Base-by-base conservation (phyloP, 495 filamentous ascomycete species). In the Podospora pseudoanserina region DNA sequence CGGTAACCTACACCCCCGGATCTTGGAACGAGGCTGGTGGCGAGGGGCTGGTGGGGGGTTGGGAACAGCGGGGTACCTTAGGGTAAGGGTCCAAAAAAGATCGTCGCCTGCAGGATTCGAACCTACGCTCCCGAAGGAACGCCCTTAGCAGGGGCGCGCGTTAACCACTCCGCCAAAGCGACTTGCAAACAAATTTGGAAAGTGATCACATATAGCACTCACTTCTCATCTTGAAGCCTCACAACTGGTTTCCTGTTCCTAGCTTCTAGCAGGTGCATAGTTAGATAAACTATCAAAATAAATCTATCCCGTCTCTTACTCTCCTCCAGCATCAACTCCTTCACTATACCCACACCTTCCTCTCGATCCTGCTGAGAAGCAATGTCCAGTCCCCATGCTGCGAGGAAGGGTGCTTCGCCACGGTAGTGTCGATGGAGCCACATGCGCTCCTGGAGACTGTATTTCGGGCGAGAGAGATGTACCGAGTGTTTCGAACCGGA, bases 361-460 rank as follows among this genome's bases (percentile, higher is more conserved):
- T 73, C 65, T 9, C 80, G 63, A 5, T 83, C 81, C 0, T 59
- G 70, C 15, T 68, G 65, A 3, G 60, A 73, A 19, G 63, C 44
- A 4, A 79, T 78, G 15, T 81, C 72, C 28, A 83, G 65, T 0
- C 81, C 81, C 81, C 81, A 83, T 0, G 80, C 80, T 27, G 68
- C 62, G 4, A 83, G 67, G 26, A 83, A 83, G 0, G 73, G 72
- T 0, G 76, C 77, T 39, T 82, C 78, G 0, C 80, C 81, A 9
- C 77, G 73, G 67, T 83, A 83, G 65, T 83, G 76, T 9, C 59
- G 64, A 58, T 83, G 81, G 32, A 83, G 64, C 80, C 80, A 83
- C n/a, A 79, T 49, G 0, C 76, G 65, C 54, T 83, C 74, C 44
- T 76, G 16, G 6, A 71, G 69, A 2, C 69, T 77, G 44, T 73